phyloP scores from a whole-genome alignment of 225 moss, liverwort and hornwort genomes.

The Bryum argenteum region DNA sequence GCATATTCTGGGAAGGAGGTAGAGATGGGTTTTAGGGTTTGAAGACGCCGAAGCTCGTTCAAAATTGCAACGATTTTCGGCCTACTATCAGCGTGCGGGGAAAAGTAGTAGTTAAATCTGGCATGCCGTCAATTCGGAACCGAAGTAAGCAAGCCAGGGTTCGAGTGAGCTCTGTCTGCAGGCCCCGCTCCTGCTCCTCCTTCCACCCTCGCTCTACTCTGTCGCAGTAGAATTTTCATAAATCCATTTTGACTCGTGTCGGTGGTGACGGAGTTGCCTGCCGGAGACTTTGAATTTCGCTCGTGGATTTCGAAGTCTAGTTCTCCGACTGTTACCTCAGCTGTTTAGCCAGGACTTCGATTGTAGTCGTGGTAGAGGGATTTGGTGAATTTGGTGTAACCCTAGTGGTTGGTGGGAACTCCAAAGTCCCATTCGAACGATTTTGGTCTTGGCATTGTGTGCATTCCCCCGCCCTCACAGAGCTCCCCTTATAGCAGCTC shows the following conservation, averaged over 20 bases:
- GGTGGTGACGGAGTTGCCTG: too few species aligned
- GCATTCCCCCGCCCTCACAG: background rate
- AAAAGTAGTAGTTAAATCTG: slow-evolving; percentile 1
- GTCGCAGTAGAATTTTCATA: too few species aligned
- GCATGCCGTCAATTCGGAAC: slow-evolving; percentile 31
- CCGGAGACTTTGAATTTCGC: slow-evolving; percentile 9
- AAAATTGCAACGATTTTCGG: background rate
- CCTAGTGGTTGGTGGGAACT: slow-evolving; percentile 33
- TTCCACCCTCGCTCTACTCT: background rate
- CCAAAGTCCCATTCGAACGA: background rate
- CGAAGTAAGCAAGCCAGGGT: background rate
- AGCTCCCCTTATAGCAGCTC: too few species aligned
- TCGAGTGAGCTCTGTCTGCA: background rate
- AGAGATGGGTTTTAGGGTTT: slow-evolving; percentile 21
- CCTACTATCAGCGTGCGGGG: slow-evolving; percentile 22
- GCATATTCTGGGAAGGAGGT: background rate
- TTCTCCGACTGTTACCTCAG: background rate
- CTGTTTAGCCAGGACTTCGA: background rate
- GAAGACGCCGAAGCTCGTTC: slow-evolving; percentile 17
- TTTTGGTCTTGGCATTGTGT: slow-evolving; percentile 10
- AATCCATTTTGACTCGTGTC: too few species aligned
- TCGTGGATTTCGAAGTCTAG: background rate
- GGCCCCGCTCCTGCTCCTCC: background rate
- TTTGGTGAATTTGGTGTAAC: slow-evolving; percentile 30
- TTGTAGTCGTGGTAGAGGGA: background rate